Conservation (phyloP, 169 alveolate species). For the Cardiosporidium cionae region DNA sequence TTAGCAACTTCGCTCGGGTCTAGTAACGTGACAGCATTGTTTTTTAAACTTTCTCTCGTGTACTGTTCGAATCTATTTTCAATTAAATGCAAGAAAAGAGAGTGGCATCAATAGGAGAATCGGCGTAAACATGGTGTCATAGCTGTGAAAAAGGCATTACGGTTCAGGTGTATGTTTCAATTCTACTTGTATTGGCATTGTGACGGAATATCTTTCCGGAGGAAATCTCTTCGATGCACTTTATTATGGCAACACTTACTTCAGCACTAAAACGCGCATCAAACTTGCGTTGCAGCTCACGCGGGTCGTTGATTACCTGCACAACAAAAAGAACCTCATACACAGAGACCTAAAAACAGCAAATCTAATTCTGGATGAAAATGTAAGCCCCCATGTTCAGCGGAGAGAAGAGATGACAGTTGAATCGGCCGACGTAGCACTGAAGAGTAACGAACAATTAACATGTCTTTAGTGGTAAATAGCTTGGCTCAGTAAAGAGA, state of each 20-base stretch:
- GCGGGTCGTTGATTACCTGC: slow-evolving; percentile 52
- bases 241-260: slow-evolving; percentile 37
- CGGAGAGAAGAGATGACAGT: too few species aligned
- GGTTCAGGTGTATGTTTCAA: slow-evolving; percentile 58
- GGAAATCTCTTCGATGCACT: slow-evolving; percentile 56
- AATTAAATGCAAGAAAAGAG: too few species aligned
- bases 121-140: too few species aligned
- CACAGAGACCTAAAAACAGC: slow-evolving; percentile 68
- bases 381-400: slow-evolving; percentile 17
- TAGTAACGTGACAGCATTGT: too few species aligned
- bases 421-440: too few species aligned
- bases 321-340: slow-evolving; percentile 42
- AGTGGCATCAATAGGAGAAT: too few species aligned
- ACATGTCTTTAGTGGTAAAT: too few species aligned
- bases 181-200: slow-evolving; percentile 46
- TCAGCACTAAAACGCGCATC: slow-evolving; percentile 47
- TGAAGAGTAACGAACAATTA: too few species aligned
- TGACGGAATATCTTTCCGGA: slow-evolving; percentile 53
- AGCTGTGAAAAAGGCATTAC: too few species aligned
- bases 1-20: too few species aligned
- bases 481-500: neutral
- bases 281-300: slow-evolving; percentile 48
- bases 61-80: too few species aligned
- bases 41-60: too few species aligned
- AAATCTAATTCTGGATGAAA: slow-evolving; percentile 48